Conservation (phyloP, 2,329 filamentous ascomycete species). For the Bipolaris cookei region DNA sequence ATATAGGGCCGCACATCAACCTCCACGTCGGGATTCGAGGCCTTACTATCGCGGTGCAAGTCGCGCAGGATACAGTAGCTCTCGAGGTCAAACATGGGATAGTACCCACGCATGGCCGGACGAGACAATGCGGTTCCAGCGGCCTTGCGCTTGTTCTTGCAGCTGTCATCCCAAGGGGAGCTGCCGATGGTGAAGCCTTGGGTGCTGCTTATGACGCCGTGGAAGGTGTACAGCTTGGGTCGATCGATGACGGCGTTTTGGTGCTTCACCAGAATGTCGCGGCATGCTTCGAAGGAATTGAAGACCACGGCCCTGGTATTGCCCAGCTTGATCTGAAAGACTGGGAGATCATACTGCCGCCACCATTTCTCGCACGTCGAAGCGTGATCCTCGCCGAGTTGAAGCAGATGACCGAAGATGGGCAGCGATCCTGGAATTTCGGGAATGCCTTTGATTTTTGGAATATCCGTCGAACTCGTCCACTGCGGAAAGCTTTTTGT, state of each 20-base stretch:
- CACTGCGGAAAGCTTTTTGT: not conserved
- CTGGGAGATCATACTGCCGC: conserved; percentile 55
- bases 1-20: conserved; percentile 59
- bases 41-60: conserved; percentile 53
- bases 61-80: conserved; percentile 60
- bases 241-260: conserved; percentile 60
- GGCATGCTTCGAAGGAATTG: conserved; percentile 61
- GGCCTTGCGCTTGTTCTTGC: conserved; percentile 61
- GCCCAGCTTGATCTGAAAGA: conserved; percentile 61
- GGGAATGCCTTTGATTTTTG: conserved; percentile 57
- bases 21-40: conserved; percentile 47
- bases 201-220: conserved; percentile 56
- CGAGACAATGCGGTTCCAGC: conserved; percentile 55
- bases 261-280: conserved; percentile 57
- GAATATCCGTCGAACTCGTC: conserved; percentile 53
- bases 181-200: conserved; percentile 63
- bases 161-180: conserved; percentile 61
- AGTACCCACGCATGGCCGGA: conserved; percentile 55
- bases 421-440: conserved; percentile 60
- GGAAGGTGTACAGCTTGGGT: conserved; percentile 61
- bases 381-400: conserved; percentile 61
- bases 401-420: conserved; percentile 58
- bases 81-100: conserved; percentile 62
- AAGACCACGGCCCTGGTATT: conserved; percentile 61
- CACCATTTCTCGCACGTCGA: conserved; percentile 60